Conservation (phyloP, 1,284 basidiomycete genomes). For the Sporisorium sorghi region DNA sequence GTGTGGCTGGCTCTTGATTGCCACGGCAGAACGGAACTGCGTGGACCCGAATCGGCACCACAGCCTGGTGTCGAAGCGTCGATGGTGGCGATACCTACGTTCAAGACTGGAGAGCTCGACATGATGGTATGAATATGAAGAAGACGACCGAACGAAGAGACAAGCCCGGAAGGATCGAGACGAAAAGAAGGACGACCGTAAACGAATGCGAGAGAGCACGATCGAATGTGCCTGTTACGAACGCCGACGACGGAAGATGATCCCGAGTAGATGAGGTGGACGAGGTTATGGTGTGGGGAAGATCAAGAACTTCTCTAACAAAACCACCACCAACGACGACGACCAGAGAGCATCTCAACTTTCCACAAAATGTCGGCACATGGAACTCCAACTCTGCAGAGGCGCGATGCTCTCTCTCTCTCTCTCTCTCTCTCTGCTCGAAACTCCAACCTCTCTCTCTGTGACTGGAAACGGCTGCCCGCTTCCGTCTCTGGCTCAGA, state of each 20-base stretch:
- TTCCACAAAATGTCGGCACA: conserved; percentile 23
- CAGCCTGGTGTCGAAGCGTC: not conserved
- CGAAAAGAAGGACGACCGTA: too few species aligned
- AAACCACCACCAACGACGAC: not conserved
- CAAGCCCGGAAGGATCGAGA: conserved; percentile 1
- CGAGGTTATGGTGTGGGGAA: conserved; percentile 11
- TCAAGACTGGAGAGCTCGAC: conserved; percentile 63
- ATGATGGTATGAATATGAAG: conserved; percentile 41
- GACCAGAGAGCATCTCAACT: conserved; percentile 1
- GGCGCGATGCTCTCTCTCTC: conserved; percentile 20
- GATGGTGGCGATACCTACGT: conserved; percentile 51
- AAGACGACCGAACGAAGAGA: conserved; percentile 19
- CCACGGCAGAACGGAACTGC: not conserved
- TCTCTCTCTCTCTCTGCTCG: conserved; percentile 1
- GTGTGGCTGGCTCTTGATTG: not conserved
- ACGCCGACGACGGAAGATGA: not conserved
- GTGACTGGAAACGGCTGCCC: conserved; percentile 12
- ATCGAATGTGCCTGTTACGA: conserved; percentile 2
- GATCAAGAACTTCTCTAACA: not conserved
- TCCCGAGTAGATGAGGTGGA: not conserved
- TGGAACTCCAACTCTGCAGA: conserved; percentile 8
- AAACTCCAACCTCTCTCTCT: not conserved
- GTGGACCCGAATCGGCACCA: too few species aligned
- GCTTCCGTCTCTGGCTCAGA: conserved; percentile 19
- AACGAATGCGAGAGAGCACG: conserved; percentile 22